These are phyloP conservation scores for Thinopyrum elongatum DNA, from an alignment of 176 grass and related monocot species.

Conservation along the genomic window DNA sequence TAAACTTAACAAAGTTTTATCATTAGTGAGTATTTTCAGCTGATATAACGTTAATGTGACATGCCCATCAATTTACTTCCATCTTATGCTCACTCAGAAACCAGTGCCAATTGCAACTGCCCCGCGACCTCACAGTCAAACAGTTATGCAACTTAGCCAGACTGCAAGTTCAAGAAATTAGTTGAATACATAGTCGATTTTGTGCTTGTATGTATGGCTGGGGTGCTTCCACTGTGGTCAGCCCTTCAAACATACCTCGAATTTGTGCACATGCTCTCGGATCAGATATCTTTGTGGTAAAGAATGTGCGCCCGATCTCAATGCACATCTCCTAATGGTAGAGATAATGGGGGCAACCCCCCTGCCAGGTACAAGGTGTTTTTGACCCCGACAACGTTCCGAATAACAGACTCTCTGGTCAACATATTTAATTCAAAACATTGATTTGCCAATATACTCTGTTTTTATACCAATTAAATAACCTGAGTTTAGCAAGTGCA, in stretches of 20 bases:
- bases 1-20: constrained; percentile 7
- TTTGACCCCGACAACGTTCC: no score
- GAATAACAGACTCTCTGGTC: background rate
- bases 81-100: background rate
- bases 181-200: background rate
- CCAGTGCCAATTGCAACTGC: constrained; percentile 3
- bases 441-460: background rate
- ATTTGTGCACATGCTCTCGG: background rate
- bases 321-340: background rate
- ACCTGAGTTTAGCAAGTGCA: constrained; percentile 1
- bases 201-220: constrained; percentile 1
- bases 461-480: background rate
- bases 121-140: background rate
- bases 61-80: background rate
- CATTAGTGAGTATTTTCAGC: background rate
- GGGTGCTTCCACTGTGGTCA: background rate
- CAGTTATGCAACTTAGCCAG: background rate
- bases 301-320: constrained; percentile 7
- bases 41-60: background rate
- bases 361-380: background rate
- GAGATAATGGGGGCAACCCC: background rate
- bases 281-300: background rate
- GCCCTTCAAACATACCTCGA: background rate
- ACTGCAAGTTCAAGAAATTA: background rate
- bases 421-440: constrained; percentile 23